Conservation (phyloP, 2,329 filamentous ascomycete species). For the Colletotrichum sp. region DNA sequence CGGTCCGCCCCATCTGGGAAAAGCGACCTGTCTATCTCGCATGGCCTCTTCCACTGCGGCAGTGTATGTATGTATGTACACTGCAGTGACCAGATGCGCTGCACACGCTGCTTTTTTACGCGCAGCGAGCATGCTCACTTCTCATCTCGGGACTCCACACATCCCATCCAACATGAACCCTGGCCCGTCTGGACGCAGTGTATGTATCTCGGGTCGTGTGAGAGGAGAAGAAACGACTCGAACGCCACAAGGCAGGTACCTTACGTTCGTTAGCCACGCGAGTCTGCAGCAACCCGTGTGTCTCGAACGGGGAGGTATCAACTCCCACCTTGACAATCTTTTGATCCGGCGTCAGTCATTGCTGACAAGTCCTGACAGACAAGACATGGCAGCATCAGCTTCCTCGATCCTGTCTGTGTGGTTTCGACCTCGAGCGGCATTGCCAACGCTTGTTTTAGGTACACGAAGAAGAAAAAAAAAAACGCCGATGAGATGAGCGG, state of each 20-base stretch:
- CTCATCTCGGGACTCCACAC: slow-evolving; percentile 14
- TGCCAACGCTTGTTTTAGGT: background rate
- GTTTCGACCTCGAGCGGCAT: background rate
- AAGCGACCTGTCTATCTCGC: slow-evolving; percentile 15
- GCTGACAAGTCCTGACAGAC: background rate
- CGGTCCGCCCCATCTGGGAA: background rate
- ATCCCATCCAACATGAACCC: background rate
- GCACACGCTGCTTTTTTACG: background rate
- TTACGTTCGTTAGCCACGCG: slow-evolving; percentile 9
- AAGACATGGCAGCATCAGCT: background rate
- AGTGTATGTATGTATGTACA: background rate
- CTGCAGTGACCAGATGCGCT: background rate
- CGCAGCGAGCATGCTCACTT: background rate
- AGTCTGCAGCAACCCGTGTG: slow-evolving; percentile 8
- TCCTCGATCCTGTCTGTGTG: background rate
- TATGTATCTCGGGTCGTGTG: slow-evolving; percentile 3
- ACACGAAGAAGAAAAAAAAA: background rate
- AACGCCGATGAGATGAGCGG: background rate
- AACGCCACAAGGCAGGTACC: slow-evolving; percentile 19
- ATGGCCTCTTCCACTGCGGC: background rate
- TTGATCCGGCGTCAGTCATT: background rate
- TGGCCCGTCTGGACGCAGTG: background rate
- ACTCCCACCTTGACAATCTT: background rate
- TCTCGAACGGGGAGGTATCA: slow-evolving; percentile 1
- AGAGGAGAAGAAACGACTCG: slow-evolving; percentile 6